Conservation (phyloP, 208 protist genomes). For the Leishmania amazonensis region DNA sequence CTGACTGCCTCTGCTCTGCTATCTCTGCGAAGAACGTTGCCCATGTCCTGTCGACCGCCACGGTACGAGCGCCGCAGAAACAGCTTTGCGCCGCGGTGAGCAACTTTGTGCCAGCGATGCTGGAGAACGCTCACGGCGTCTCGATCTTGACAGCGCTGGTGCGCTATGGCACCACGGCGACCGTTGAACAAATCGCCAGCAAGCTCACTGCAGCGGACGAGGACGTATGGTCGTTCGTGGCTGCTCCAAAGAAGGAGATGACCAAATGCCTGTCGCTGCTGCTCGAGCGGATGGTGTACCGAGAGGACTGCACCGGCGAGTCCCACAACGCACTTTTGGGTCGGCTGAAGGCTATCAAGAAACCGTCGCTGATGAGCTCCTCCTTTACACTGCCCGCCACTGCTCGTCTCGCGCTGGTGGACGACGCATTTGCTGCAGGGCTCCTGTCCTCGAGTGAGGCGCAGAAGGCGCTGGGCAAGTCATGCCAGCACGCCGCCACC, state of each 20-base stretch:
- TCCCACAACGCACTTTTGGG: slow-evolving; percentile 42
- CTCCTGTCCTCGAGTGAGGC: slow-evolving; percentile 26
- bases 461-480: slow-evolving; percentile 35
- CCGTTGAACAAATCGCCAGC: slow-evolving; percentile 53
- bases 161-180: slow-evolving; percentile 67
- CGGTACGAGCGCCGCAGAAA: slow-evolving; percentile 68
- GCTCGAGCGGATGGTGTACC: slow-evolving; percentile 76
- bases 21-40: slow-evolving; percentile 75
- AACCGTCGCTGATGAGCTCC: slow-evolving; percentile 33
- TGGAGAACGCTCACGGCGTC: slow-evolving; percentile 44
- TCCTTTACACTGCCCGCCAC: slow-evolving; percentile 61
- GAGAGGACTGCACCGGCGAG: slow-evolving; percentile 65
- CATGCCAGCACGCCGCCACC: slow-evolving; percentile 12
- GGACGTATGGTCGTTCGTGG: slow-evolving; percentile 40
- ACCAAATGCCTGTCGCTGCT: slow-evolving; percentile 43
- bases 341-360: slow-evolving; percentile 29
- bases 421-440: slow-evolving; percentile 37
- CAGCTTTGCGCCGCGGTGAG: slow-evolving; percentile 56
- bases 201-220: slow-evolving; percentile 33
- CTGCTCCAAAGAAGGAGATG: slow-evolving; percentile 35
- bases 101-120: slow-evolving; percentile 51
- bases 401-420: slow-evolving; percentile 52
- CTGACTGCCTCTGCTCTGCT: slow-evolving; percentile 48
- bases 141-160: slow-evolving; percentile 77
- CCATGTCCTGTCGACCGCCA: slow-evolving; percentile 70